Base-by-base conservation (phyloP, 2,329 filamentous ascomycete genomes). In the Xylariomycetidae sp. region DNA sequence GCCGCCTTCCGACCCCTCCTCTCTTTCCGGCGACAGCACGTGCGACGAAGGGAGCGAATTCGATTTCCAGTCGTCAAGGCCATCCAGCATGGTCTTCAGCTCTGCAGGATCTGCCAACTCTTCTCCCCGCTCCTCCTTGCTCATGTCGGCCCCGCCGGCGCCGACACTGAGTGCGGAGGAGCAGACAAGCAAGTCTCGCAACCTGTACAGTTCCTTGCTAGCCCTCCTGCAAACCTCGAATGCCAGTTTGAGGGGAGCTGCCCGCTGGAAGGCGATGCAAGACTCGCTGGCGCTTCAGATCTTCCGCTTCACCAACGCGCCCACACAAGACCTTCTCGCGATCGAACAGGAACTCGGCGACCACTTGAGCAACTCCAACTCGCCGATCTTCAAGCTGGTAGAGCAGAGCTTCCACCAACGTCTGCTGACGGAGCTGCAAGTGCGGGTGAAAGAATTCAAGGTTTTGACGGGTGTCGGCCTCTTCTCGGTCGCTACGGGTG, bases 281-380 rank as follows among this genome's bases (percentile, higher is more conserved):
- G 65, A 71, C 3, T 64, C 69, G 2, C 61, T 77, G 48, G 72
- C 73, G 2, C 58, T 77, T 9, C 70, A 78, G 54, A 74, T 78
- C 16, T 71, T 75, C 56, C 70, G 74, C n/a, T 70, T 62, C 46
- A 70, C 68, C 31, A 65, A 71, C 30, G 68, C 68, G 1, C 69
- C 72, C 1, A 56, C 59, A 19, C 62, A 68, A 15, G 63, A 67
- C 43, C 60, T 76, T 9, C 48, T 61, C 1, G 56, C 58, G 2
- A 66, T 76, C 20, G 72, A 76, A 45, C 57, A 61, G n/a, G 67
- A 65, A 46, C 59, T 76, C 9, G 57, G 60, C 4, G 56, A 57
- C 17, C 64, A 65, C 31, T 52, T 76, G 12, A 61, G 59, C 35
- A 57, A 68, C 25, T 48, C 61, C 29, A 59, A 61, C 19, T 61